Percentiles rank a stretch among this genome's conserved stretches.
Conservation (phyloP, 1,139 yeast genomes). For the Sugiyamaella castrensis region DNA sequence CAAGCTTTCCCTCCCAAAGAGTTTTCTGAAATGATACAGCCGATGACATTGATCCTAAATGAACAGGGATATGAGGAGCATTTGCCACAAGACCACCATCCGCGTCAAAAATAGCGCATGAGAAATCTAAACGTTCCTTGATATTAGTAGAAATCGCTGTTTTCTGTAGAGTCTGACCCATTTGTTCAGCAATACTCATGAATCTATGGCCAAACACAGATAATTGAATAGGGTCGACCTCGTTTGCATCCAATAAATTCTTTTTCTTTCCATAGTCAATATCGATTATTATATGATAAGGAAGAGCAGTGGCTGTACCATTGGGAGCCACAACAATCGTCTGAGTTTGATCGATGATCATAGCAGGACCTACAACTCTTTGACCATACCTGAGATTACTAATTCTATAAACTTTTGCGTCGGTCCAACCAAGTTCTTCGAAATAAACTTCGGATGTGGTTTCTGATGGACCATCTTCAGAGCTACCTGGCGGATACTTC, state of each 20-base stretch:
- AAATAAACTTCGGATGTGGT: conserved; percentile 41
- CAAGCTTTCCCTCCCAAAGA: conserved; percentile 56
- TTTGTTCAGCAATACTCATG: conserved; percentile 87
- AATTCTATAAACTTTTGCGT: conserved; percentile 53
- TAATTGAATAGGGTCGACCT: conserved; percentile 64
- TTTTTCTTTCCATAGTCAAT: conserved; percentile 20
- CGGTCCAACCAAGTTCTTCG: conserved; percentile 46
- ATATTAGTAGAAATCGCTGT: conserved; percentile 84
- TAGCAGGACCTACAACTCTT: conserved; percentile 68
- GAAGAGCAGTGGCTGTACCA: conserved; percentile 59
- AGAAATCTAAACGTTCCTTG: conserved; percentile 77
- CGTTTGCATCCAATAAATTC: conserved; percentile 6
- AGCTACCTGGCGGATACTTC: conserved; percentile 7
- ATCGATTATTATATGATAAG: conserved; percentile 56
- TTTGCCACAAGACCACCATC: conserved; percentile 78
- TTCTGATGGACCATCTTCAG: conserved; percentile 7
- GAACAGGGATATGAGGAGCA: conserved; percentile 88
- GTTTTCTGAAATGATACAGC: conserved; percentile 70
- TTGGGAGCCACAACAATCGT: conserved; percentile 77
- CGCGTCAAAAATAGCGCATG: conserved; percentile 76
- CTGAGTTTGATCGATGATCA: conserved; percentile 82
- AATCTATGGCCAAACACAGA: conserved; percentile 81
- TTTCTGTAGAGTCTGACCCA: conserved; percentile 78
- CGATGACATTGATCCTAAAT: conserved; percentile 82
- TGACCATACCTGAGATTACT: conserved; percentile 53